Evolutionary conservation across 164 flowering plant genomes (phyloP), one percentile per base, ranked within the genome.

Genomic region (Aristolochia fimbriata): DNA sequence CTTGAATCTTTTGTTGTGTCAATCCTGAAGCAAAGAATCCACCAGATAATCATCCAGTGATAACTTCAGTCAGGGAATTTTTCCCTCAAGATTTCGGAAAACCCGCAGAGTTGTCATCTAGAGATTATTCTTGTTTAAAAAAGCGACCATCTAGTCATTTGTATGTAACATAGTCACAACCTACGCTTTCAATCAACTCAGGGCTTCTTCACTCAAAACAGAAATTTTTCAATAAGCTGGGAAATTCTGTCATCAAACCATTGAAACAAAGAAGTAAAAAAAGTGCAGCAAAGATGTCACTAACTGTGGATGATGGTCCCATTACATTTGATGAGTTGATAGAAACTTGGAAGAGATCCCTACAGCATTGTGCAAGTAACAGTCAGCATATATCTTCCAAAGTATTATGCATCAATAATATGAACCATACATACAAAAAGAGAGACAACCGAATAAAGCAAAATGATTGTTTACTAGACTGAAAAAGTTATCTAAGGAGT

Each of bases 231-330:
- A 16, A 3, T 50, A 16, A 22, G 11, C 56, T 22, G 16, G 17
- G 3, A 8, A 11, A 56, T 17, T 6, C 3, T 37, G 0, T 27
- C 57, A 20, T 21, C 57, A 24, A 53, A 21, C 16, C 16, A 53
- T 14, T 4, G 4, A 20, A 20, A 24, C 22, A 53, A 1, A 53
- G 4, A n/a, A 17, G 10, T 17, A 1, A 49, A 1, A 17, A 17
- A 55, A 13, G 33, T 55, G 23, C 33, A 60, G 31, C 51, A 31
- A 33, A 20, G 31, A 61, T 19, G 45, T 33, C 25, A 71, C 82
- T 73, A 25, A 79, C 85, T 72, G 65, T 20, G 43, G 78, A 65
- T 22, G 65, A 61, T 60, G 80, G 67, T 60, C 68, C 73, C 46
- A 65, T 48, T 24, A 76, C 68, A 62, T 75, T 70, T 47, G 68